Evolutionary conservation across 1,284 basidiomycete genomes (phyloP).

Genomic region (Ceratobasidium sp.): DNA sequence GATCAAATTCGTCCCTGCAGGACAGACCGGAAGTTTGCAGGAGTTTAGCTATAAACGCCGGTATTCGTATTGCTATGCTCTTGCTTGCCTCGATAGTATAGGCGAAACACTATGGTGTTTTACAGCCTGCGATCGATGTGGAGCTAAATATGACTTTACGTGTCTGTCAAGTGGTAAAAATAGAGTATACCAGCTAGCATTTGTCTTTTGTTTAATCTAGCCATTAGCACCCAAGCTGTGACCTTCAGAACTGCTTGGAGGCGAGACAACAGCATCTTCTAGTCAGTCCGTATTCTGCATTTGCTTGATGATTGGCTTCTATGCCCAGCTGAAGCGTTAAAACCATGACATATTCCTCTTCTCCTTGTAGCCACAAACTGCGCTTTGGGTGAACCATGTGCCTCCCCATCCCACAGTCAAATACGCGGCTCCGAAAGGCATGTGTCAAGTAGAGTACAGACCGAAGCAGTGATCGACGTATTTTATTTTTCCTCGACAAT

Average conservation of each 20-base stretch:
- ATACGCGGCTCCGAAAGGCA: not conserved
- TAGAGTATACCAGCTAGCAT: not conserved
- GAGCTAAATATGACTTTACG: not conserved
- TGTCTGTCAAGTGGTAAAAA: not conserved
- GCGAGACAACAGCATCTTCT: not conserved
- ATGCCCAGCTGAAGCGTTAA: not conserved
- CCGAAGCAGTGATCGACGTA: conserved; percentile 1
- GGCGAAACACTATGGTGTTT: not conserved
- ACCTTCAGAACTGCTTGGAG: not conserved
- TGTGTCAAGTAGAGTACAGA: not conserved
- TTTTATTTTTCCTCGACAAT: not conserved
- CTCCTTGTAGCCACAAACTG: not conserved
- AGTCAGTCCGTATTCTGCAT: not conserved
- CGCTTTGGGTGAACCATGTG: not conserved
- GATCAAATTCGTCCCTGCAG: not conserved
- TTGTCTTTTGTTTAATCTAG: conserved; percentile 5
- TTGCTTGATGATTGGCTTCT: not conserved
- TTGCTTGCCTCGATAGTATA: not conserved
- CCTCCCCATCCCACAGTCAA: not conserved
- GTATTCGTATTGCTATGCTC: not conserved
- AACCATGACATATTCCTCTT: not conserved
- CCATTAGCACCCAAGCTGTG: not conserved
- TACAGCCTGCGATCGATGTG: not conserved
- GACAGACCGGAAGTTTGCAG: not conserved
- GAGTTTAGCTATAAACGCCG: conserved; percentile 19